phyloP scores from a whole-genome alignment of 2,329 filamentous ascomycete species.

The Sarocladiaceae sp. region DNA sequence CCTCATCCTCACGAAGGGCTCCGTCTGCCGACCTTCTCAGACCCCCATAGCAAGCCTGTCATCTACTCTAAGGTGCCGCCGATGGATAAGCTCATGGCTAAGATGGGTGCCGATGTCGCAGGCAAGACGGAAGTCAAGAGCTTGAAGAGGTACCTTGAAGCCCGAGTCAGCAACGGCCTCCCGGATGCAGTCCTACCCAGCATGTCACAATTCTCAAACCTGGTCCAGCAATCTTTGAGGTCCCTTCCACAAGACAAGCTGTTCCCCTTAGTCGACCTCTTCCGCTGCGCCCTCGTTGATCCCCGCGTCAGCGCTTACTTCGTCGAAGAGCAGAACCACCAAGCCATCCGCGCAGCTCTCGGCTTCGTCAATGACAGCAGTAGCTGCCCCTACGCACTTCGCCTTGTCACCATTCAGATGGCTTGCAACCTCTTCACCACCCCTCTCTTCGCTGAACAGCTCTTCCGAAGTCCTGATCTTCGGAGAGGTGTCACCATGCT shows the following conservation, averaged over 20 bases:
- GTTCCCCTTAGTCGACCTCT: slow-evolving; percentile 82
- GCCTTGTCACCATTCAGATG: slow-evolving; percentile 79
- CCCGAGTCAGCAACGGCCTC: slow-evolving; percentile 51
- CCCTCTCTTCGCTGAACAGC: slow-evolving; percentile 62
- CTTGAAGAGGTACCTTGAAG: slow-evolving; percentile 68
- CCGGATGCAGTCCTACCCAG: slow-evolving; percentile 68
- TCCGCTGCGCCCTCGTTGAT: slow-evolving; percentile 74
- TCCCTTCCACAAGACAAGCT: slow-evolving; percentile 59
- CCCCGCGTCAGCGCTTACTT: slow-evolving; percentile 76
- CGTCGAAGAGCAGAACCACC: slow-evolving; percentile 66
- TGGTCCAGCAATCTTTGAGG: slow-evolving; percentile 52
- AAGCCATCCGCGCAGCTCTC: slow-evolving; percentile 59
- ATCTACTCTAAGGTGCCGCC: slow-evolving; percentile 77
- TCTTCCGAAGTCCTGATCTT: slow-evolving; percentile 49
- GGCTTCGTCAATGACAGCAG: slow-evolving; percentile 51
- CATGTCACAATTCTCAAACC: slow-evolving; percentile 58
- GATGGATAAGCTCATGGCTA: slow-evolving; percentile 73
- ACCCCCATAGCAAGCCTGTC: slow-evolving; percentile 60
- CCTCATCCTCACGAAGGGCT: slow-evolving; percentile 72
- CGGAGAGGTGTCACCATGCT: slow-evolving; percentile 61
- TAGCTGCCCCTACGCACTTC: slow-evolving; percentile 71
- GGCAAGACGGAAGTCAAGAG: slow-evolving; percentile 56
- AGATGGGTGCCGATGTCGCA: slow-evolving; percentile 61
- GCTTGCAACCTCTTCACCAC: slow-evolving; percentile 81
- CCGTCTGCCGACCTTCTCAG: slow-evolving; percentile 65